Base-by-base conservation (phyloP, 768 basidiomycete genomes). In the Psilocybe azurescens region DNA sequence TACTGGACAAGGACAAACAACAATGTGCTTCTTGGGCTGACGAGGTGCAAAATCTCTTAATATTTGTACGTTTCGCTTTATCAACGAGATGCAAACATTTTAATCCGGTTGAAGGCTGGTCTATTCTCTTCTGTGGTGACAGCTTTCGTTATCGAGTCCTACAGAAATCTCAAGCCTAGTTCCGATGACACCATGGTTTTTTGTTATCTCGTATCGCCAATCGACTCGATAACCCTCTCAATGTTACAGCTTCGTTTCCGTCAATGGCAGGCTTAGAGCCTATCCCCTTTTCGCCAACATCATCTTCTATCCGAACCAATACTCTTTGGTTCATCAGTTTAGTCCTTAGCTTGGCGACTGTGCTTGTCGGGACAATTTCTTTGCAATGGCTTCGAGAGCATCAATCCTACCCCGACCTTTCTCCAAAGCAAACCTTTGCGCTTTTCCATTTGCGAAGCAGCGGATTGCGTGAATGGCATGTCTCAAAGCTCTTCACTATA, bases 391-490 rank as follows among this genome's bases (percentile, higher is more conserved):
- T 69, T 6, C 49, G 67, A 10, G 60, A 64, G 49, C 63, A 69
- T 14, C 63, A 66, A 30, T 57, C 57, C 20, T 59, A 65, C 46
- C 56, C 24, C 16, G 50, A 46, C 5, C 53, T 47, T 46, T 54
- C 59, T 6, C 64, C 61, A 1, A 51, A 58, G 24, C 58, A 65
- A 18, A 56, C 39, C 29, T 54, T 62, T 10, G 67, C 61, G 49
- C 65, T 56, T 6, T 68, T 73, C 28, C 68, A 74, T 24, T 65
- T 73, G 64, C 74, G 73, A 1, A 64, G 64, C 24, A 64, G 70
- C 20, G 73, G 68, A 8, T 56, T 74, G 29, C 30, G 62, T 4
- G 55, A 49, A 9, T 77, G 75, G 75, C 55, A 65, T 24, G 71
- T 77, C 13, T 65, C 70, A 0, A 56, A 59, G 11, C 68, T 74